phyloP scores from a whole-genome alignment of 805 yeast species.

The Ogataea corticis region DNA sequence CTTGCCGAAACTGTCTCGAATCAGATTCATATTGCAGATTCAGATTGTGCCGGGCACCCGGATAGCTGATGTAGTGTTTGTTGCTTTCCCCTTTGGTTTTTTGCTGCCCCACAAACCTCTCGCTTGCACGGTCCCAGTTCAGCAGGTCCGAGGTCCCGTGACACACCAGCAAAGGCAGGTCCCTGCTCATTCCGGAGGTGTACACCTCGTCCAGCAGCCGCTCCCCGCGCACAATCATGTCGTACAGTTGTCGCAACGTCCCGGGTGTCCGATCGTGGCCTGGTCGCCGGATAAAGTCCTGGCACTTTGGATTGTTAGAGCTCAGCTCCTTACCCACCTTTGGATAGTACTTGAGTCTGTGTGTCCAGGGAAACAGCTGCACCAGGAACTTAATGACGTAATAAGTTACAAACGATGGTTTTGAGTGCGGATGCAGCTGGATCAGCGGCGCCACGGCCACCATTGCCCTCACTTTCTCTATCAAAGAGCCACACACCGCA shows the following conservation, averaged over 20 bases:
- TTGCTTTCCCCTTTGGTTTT: background rate
- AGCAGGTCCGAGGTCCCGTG: conserved; percentile 59
- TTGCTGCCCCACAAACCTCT: conserved; percentile 1
- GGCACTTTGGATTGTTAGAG: conserved; percentile 13
- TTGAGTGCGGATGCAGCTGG: conserved; percentile 53
- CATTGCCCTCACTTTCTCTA: conserved; percentile 46
- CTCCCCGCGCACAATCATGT: conserved; percentile 11
- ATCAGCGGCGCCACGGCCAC: conserved; percentile 62
- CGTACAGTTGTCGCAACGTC: conserved; percentile 8
- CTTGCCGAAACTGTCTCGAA: conserved; percentile 2
- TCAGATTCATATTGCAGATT: conserved; percentile 6
- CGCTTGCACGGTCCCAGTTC: conserved; percentile 11
- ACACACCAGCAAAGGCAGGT: conserved; percentile 51
- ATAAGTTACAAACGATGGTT: conserved; percentile 46
- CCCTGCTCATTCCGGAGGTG: conserved; percentile 23
- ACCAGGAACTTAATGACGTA: conserved; percentile 6
- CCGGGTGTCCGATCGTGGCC: conserved; percentile 9
- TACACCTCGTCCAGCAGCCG: conserved; percentile 1
- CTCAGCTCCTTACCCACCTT: conserved; percentile 9
- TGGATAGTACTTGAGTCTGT: conserved; percentile 11
- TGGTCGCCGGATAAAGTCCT: conserved; percentile 13
- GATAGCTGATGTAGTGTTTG: conserved; percentile 7
- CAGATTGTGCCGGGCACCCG: conserved; percentile 9
- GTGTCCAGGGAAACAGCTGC: conserved; percentile 6
- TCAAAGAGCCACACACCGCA: conserved; percentile 52